phyloP scores from a whole-genome alignment of 1,284 basidiomycete genomes.

The Boletellus sp. region DNA sequence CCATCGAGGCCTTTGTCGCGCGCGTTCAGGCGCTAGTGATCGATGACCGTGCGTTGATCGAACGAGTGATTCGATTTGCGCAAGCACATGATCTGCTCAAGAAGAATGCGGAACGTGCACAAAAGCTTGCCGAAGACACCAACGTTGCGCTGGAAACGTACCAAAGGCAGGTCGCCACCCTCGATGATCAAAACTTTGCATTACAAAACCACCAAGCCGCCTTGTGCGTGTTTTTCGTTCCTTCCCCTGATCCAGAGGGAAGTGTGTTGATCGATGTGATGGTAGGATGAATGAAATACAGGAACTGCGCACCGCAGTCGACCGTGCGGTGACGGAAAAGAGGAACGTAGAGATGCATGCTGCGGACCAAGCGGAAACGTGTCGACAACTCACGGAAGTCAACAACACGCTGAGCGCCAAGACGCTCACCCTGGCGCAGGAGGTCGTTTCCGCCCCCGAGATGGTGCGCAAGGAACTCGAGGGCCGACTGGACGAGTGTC shows the following conservation, averaged over 20 bases:
- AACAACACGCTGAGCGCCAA: conserved; percentile 74
- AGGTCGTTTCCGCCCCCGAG: conserved; percentile 62
- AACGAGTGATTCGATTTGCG: conserved; percentile 77
- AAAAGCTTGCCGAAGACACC: conserved; percentile 83
- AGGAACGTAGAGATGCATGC: conserved; percentile 66
- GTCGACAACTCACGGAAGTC: conserved; percentile 67
- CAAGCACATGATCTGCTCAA: conserved; percentile 85
- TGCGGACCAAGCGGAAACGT: conserved; percentile 68
- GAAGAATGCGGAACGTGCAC: conserved; percentile 85
- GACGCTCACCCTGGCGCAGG: conserved; percentile 71
- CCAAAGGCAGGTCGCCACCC: conserved; percentile 76
- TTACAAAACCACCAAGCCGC: conserved; percentile 49
- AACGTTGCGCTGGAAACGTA: conserved; percentile 79
- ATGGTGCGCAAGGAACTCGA: conserved; percentile 57
- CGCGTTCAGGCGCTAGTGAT: conserved; percentile 75
- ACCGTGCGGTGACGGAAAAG: conserved; percentile 60
- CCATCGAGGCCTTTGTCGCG: conserved; percentile 68
- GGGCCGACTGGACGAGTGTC: conserved; percentile 45
- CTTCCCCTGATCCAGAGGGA: not conserved
- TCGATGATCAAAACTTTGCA: conserved; percentile 69
- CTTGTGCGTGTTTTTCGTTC: conserved; percentile 45
- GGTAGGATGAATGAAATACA: conserved; percentile 68
- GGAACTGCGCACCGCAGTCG: conserved; percentile 57
- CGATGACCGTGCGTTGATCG: conserved; percentile 80
- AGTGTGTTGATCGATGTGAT: not conserved